Base-by-base conservation (phyloP, 805 yeast genomes). In the Candida germanica region DNA sequence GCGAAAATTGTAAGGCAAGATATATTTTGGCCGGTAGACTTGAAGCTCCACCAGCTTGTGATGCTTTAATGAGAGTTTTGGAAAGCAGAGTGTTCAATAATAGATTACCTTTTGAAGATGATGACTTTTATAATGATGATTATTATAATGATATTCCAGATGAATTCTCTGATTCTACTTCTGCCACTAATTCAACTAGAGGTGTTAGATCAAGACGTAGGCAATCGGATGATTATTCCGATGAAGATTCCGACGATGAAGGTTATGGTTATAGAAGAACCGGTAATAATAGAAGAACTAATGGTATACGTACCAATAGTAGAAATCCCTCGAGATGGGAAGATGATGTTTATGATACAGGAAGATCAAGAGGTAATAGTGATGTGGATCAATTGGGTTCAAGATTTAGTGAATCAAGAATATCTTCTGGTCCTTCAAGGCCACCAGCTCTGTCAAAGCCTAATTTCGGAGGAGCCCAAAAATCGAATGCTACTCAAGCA, bases 1-100 rank as follows among this genome's bases (percentile, higher is more conserved):
- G 98, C 25, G 74, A 72, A 49, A 79, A 75, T 47, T 84, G 95
- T 58, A 88, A 93, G 41, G 95, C 97, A n/a, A 78, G 86, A 59
- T 72, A 73, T 55, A 85, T 91, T 52, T 71, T 91, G 35, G 66
- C 82, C 5, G 98, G 98, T 26, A 75, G 83, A 47, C 86, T 91
- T n/a, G 91, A 87, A 31, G 77, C 96, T 3, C 98, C 98, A 2
- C 87, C 96, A 19, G 88, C 84, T 8, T 84, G 88, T 48, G 97
- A 88, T 45, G 75, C 93, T 4, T 72, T 91, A 46, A 80, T 87
- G 78, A 75, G 95, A 51, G 83, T 91, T 11, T 72, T 91, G 45
- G 91, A 88, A 46, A 79, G 93, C 20, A 75, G 89, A 48, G 95
- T 87, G 1, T 93, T 91, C 70, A 74, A 73, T 44, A 71, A 71